Base-by-base conservation (phyloP, 2,329 filamentous ascomycete genomes). In the Hirsutella minnesotensis region DNA sequence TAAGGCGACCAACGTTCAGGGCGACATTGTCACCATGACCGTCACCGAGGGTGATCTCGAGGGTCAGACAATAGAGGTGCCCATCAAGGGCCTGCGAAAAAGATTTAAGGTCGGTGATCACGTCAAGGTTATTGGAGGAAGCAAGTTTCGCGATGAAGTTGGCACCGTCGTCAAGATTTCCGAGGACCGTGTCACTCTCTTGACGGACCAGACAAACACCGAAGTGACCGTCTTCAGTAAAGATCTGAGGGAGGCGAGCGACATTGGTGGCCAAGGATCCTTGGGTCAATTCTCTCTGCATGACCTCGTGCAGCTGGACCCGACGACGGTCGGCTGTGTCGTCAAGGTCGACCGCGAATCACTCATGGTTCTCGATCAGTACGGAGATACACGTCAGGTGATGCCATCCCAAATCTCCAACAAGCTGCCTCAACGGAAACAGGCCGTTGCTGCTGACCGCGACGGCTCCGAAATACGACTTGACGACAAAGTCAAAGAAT, bases 211-310 rank as follows among this genome's bases (percentile, higher is more conserved):
- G 60, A 92, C 79, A 47, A 90, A 92, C 63, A 81, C 82, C 41
- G 92, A 98, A 60, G 88, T 98, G 52, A 95, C 89, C 0, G 92
- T 98, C 29, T 98, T 98, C 59, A 95, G 90, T 68, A 95, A 94
- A 61, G 92, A 98, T 66, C 67, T 98, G 47, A 79, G 94, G 51
- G 86, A 95, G 62, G 92, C 92, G 22, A 87, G 86, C 43, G 92
- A 96, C 58, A 87, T 88, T 52, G 89, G 88, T 48, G 88, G 86
- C 15, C 81, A 89, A 56, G 84, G 86, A 22, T 79, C 80, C 27
- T 68, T 90, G n/a, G 87, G 87, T 10, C 86, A 94, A 62, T 96
- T 85, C 61, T 84, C 89, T 52, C 79, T 98, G 29, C 87, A 94
- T 53, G 92, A 98, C 59, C 74, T 98, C 21, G 87, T 98, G 13